Evolutionary conservation across 495 filamentous ascomycete species (phyloP).

Genomic region (Wilcoxina mikolae): DNA sequence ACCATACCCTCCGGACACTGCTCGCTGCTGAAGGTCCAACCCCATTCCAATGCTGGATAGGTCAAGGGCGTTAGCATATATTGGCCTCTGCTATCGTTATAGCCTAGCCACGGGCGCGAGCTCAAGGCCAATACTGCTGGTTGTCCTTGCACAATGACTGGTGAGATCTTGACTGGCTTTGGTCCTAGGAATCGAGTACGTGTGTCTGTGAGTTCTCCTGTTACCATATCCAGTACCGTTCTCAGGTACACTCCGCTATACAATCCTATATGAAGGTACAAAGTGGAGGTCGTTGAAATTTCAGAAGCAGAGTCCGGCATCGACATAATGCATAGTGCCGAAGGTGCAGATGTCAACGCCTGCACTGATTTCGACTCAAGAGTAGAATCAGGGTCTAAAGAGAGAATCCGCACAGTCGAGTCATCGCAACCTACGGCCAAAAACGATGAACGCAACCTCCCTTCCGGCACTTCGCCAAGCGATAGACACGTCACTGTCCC

Average conservation of each 20-base stretch:
- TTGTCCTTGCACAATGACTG: conserved; percentile 67
- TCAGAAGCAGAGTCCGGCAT: conserved; percentile 62
- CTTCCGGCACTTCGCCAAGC: conserved; percentile 84
- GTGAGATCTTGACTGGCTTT: conserved; percentile 72
- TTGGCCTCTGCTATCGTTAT: conserved; percentile 33
- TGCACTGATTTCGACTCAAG: conserved; percentile 88
- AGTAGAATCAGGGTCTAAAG: conserved; percentile 75
- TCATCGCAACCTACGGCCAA: conserved; percentile 95
- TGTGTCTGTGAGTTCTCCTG: conserved; percentile 86
- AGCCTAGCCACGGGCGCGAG: conserved; percentile 84
- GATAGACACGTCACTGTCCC: conserved; percentile 90
- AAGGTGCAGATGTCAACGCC: conserved; percentile 77
- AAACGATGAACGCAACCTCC: conserved; percentile 69
- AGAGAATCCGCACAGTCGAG: conserved; percentile 82
- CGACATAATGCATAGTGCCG: conserved; percentile 76
- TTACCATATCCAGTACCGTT: conserved; percentile 84
- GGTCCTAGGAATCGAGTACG: conserved; percentile 86
- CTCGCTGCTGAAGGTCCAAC: conserved; percentile 90
- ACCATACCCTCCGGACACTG: conserved; percentile 90
- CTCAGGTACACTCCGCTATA: conserved; percentile 90
- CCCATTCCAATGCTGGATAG: conserved; percentile 79
- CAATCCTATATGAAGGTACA: conserved; percentile 89
- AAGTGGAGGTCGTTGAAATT: conserved; percentile 57
- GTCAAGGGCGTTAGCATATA: conserved; percentile 87
- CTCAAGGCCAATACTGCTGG: conserved; percentile 81